Evolutionary conservation across 1,284 basidiomycete genomes (phyloP).

Genomic region (Sporisorium graminicola): DNA sequence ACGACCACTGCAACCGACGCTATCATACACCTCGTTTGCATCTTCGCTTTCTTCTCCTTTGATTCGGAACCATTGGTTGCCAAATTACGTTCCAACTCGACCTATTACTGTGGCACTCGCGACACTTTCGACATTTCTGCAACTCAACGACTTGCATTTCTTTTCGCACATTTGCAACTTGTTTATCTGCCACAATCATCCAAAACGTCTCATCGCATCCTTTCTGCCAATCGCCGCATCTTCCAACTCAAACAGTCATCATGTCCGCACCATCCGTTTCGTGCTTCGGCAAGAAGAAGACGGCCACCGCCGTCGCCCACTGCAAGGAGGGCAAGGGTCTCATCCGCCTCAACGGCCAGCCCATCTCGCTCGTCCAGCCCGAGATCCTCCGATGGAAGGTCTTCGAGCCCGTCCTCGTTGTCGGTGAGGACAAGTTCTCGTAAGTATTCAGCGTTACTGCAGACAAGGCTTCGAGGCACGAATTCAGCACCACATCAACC

Average conservation of each 20-base stretch:
- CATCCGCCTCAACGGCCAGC: slow-evolving; percentile 96
- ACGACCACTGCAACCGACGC: slow-evolving; percentile 16
- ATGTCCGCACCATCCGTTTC: slow-evolving; percentile 68
- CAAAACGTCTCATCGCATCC: neutral
- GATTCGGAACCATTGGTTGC: neutral
- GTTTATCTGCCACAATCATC: slow-evolving; percentile 3
- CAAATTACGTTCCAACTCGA: neutral
- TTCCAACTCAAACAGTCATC: slow-evolving; percentile 36
- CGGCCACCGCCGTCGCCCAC: slow-evolving; percentile 67
- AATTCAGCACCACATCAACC: slow-evolving; percentile 10
- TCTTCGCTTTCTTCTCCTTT: neutral
- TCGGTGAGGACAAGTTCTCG: slow-evolving; percentile 69
- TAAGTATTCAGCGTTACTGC: slow-evolving; percentile 44
- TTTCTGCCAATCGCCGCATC: slow-evolving; percentile 4
- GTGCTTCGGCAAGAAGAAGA: slow-evolving; percentile 72
- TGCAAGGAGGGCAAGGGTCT: slow-evolving; percentile 89
- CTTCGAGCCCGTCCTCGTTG: slow-evolving; percentile 78
- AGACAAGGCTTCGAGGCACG: neutral
- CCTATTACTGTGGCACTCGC: neutral
- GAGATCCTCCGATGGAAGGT: slow-evolving; percentile 98
- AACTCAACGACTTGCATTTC: neutral
- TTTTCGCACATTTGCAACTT: neutral
- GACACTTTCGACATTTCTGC: slow-evolving; percentile 1
- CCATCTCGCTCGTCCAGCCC: slow-evolving; percentile 88
- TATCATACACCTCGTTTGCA: neutral